phyloP scores from a whole-genome alignment of 257 asterid genomes.

The Prunella vulgaris region DNA sequence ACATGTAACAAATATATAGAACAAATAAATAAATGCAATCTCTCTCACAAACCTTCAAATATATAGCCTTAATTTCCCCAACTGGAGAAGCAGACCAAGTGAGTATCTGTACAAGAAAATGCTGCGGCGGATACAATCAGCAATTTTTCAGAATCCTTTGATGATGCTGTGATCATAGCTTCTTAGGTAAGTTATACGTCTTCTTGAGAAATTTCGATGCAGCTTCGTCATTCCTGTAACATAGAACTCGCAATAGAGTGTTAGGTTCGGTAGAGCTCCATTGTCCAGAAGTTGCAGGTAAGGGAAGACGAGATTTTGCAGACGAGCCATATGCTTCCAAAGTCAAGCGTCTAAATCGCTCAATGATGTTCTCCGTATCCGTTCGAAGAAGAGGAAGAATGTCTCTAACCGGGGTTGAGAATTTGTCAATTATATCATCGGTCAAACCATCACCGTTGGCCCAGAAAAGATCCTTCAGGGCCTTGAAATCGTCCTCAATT shows the following conservation, averaged over 20 bases:
- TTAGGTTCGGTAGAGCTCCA: conserved; percentile 91
- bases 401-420: conserved; percentile 59
- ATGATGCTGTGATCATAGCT: conserved; percentile 28
- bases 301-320: conserved; percentile 76
- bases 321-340: conserved; percentile 71
- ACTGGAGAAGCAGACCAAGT: conserved; percentile 4
- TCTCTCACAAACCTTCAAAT: not conserved
- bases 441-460: conserved; percentile 95
- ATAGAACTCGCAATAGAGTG: conserved; percentile 76
- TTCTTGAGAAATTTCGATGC: conserved; percentile 91
- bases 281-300: conserved; percentile 93
- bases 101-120: conserved; percentile 32
- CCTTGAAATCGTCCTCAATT: conserved; percentile 84
- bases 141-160: not conserved
- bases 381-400: conserved; percentile 67
- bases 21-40: conserved; percentile 17
- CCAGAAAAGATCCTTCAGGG: conserved; percentile 79
- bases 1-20: conserved; percentile 20
- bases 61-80: conserved; percentile 5
- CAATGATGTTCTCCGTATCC: conserved; percentile 71
- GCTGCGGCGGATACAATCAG: not conserved
- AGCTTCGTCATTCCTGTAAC: conserved; percentile 85
- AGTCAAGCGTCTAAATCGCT: conserved; percentile 56
- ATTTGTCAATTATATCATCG: conserved; percentile 58
- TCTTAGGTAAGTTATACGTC: conserved; percentile 88